phyloP scores from a whole-genome alignment of 1,139 yeast genomes.

The Kazachstania sp. region DNA sequence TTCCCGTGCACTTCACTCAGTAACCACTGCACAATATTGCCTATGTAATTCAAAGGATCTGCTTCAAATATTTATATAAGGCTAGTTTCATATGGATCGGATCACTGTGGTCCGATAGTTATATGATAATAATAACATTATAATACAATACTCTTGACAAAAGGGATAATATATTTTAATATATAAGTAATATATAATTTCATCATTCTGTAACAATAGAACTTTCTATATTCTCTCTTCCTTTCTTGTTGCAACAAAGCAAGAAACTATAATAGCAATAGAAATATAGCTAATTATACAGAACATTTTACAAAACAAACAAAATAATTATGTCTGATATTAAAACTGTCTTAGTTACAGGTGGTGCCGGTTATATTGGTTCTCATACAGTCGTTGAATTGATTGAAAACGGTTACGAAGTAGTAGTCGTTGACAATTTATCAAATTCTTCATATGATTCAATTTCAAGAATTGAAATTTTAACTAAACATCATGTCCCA shows the following conservation, averaged over 20 bases:
- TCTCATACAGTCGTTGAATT: conserved; percentile 70
- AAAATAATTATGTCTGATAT: neutral
- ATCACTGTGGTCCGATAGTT: too few species aligned
- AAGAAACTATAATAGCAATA: neutral
- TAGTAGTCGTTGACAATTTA: conserved; percentile 64
- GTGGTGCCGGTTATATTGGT: conserved; percentile 86
- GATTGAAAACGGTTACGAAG: conserved; percentile 55
- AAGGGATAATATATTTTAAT: too few species aligned
- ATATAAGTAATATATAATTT: too few species aligned
- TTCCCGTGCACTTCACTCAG: too few species aligned
- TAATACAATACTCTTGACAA: too few species aligned
- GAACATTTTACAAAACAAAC: neutral
- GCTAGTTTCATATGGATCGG: too few species aligned
- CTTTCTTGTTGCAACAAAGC: neutral
- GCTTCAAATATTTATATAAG: too few species aligned
- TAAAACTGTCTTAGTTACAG: conserved; percentile 55
- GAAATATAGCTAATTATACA: neutral
- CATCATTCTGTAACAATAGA: too few species aligned
- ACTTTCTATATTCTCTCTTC: too few species aligned
- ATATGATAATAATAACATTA: too few species aligned
- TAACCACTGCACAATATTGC: too few species aligned
- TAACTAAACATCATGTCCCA: conserved; percentile 43
- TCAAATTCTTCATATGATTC: conserved; percentile 64
- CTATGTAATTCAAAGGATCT: too few species aligned
- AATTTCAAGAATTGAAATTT: conserved; percentile 52